These are phyloP conservation scores for Hypoxylon trugodes DNA, from an alignment of 495 filamentous ascomycete species.

Conservation along the genomic window DNA sequence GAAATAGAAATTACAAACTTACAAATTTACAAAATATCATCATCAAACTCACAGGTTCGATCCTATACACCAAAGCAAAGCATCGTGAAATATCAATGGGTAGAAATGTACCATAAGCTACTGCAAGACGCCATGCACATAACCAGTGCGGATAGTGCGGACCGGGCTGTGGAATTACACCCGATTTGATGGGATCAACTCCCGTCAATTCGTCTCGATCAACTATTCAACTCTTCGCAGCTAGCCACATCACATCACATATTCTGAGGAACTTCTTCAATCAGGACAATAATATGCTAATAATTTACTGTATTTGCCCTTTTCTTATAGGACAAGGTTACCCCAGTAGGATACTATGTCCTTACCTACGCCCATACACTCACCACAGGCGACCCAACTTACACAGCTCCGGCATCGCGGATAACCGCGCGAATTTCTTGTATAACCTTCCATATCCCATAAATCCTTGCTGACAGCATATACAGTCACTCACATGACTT, in stretches of 20 bases:
- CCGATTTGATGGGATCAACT: constrained; percentile 26
- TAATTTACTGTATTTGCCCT: background rate
- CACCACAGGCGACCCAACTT: background rate
- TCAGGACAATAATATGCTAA: background rate
- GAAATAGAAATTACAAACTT: background rate
- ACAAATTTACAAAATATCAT: background rate
- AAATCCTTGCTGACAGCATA: constrained; percentile 29
- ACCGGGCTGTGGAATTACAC: constrained; percentile 19
- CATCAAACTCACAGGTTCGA: background rate
- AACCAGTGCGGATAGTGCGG: constrained; percentile 18
- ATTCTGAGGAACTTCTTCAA: background rate
- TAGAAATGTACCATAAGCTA: constrained; percentile 18
- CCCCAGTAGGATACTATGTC: too few species aligned
- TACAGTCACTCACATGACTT: constrained; percentile 32
- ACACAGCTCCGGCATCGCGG: background rate
- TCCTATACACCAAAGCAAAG: too few species aligned
- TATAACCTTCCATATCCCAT: constrained; percentile 9
- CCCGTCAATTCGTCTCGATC: constrained; percentile 3
- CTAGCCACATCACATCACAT: constrained; percentile 3
- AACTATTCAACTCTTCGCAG: constrained; percentile 15
- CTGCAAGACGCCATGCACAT: constrained; percentile 28
- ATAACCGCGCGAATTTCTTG: constrained; percentile 12
- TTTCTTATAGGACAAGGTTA: background rate
- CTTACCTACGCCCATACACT: background rate
- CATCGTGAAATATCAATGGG: constrained; percentile 2